Percentiles rank a stretch among this genome's conserved stretches.
These are phyloP conservation scores for Atkinsonella hypoxylon DNA, from an alignment of 2,329 filamentous ascomycete species.

Conservation along the genomic window DNA sequence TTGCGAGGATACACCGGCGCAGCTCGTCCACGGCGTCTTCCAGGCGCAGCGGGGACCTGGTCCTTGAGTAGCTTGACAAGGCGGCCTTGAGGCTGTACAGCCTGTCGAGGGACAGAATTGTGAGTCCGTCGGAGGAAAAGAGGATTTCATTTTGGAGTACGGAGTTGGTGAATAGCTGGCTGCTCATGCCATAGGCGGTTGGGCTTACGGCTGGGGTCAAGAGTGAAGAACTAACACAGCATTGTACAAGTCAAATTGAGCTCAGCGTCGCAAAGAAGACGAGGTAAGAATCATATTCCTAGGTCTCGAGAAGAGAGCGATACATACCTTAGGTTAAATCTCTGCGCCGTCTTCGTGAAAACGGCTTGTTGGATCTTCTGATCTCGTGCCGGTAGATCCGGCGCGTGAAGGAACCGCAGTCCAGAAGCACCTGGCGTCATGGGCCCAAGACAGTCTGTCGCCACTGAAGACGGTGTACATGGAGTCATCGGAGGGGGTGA, in stretches of 20 bases:
- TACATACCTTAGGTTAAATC: constrained; percentile 27
- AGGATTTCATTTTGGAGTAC: constrained; percentile 48
- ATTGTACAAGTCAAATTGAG: neutral
- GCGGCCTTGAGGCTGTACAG: constrained; percentile 54
- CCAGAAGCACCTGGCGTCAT: constrained; percentile 30
- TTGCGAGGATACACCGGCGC: constrained; percentile 44
- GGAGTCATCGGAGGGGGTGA: constrained; percentile 36
- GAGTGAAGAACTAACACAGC: constrained; percentile 22
- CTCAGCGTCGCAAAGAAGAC: too few relatives aligned
- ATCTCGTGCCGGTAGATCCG: constrained; percentile 31
- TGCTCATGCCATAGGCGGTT: constrained; percentile 32
- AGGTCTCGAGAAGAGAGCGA: too few relatives aligned
- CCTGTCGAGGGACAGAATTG: constrained; percentile 46
- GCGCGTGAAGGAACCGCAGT: constrained; percentile 38
- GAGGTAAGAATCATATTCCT: too few relatives aligned
- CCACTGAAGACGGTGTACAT: constrained; percentile 27
- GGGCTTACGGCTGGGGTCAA: constrained; percentile 31
- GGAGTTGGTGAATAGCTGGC: constrained; percentile 42
- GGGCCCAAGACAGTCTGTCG: constrained; percentile 19
- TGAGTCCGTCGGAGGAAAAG: constrained; percentile 48
- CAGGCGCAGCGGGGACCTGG: constrained; percentile 31
- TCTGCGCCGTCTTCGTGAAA: constrained; percentile 40
- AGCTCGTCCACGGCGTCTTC: constrained; percentile 53
- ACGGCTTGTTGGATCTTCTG: constrained; percentile 35
- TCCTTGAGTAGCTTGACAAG: constrained; percentile 43